Base-by-base conservation (phyloP, 139 green algal species). In the Auxenochlorella pyrenoidosa region DNA sequence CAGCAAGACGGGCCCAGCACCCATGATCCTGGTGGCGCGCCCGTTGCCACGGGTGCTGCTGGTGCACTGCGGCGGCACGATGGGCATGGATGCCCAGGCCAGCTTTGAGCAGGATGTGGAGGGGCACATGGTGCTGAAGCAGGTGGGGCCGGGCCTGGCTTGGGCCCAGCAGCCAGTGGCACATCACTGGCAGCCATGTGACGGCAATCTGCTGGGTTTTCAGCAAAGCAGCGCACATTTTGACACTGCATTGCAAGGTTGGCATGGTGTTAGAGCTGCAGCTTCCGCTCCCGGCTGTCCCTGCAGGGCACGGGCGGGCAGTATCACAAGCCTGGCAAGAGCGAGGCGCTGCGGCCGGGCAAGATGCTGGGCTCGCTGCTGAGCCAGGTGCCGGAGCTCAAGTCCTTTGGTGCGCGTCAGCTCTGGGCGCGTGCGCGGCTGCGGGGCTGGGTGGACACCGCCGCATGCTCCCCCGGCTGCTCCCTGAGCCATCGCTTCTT, bases 1-100 rank as follows among this genome's bases (percentile, higher is more conserved):
- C 51, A 43, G 32, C 32, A 22, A 21, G 38, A 13, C 78, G 19
- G 54, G 3, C 0, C 30, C 60, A 66, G 60, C 80, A 28, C 76
- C 76, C 19, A 54, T 77, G 8, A 54, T 92, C 22, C 90, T 93
- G 21, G 82, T 96, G 2, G 92, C 92, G 0, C 91, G 92, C 82
- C 93, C 94, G 18, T 82, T 98, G 70, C 95, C 96, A 0, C 83
- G 91, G 0, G 95, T 98, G 58, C 90, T 98, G 34, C 90, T 98
- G 36, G 78, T 98, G 19, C 96, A 98, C 89, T 97, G 93, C 16
- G 96, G 96, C 5, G 96, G 96, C 68, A 98, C 96, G 0, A 90
- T 98, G 41, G 96, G 96, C 47, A 98, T 98, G 96, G 92, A 96
- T 72, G 78, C 91, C 0, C 68, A 81, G 18, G 73, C 68, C 43